Evolutionary conservation across 1,284 basidiomycete species (phyloP).

Genomic region (Leccinum pallidistipes): DNA sequence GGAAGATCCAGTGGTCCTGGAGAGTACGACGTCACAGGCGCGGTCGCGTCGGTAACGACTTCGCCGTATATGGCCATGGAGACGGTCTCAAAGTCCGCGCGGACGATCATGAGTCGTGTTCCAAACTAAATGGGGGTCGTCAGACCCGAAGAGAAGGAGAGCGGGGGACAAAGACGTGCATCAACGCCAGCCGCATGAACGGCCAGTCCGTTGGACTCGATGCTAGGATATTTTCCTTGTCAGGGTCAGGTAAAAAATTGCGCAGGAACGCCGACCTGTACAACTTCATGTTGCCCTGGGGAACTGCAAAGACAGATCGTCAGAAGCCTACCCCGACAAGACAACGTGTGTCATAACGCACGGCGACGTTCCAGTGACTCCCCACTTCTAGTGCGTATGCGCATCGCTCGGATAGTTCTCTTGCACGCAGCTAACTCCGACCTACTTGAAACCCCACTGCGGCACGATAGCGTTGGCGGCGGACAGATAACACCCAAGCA

Average conservation of each 20-base stretch:
- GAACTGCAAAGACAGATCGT: constrained; percentile 53
- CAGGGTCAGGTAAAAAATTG: constrained; percentile 97
- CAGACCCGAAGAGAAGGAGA: constrained; percentile 8
- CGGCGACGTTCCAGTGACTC: constrained; percentile 91
- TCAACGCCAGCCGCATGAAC: constrained; percentile 66
- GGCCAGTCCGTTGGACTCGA: constrained; percentile 95
- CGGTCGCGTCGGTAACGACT: constrained; percentile 18
- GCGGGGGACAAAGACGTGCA: constrained; percentile 39
- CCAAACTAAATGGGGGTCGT: constrained; percentile 49
- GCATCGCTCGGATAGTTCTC: constrained; percentile 81
- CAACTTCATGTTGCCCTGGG: constrained; percentile 76
- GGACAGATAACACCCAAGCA: constrained; percentile 84
- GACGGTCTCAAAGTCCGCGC: constrained; percentile 63
- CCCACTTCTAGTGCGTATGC: constrained; percentile 99
- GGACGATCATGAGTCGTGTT: constrained; percentile 77
- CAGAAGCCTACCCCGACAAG: constrained; percentile 1
- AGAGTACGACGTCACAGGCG: constrained; percentile 14
- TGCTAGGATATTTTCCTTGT: constrained; percentile 97
- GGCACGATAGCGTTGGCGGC: constrained; percentile 90
- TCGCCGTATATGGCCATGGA: constrained; percentile 43
- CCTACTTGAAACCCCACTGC: constrained; percentile 99
- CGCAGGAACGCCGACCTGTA: constrained; percentile 93
- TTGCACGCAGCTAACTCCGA: constrained; percentile 93
- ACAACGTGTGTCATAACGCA: constrained; percentile 44
- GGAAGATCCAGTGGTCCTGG: constrained; percentile 19